Base-by-base conservation (phyloP, 2,329 filamentous ascomycete genomes). In the Tolypocladium sp. region DNA sequence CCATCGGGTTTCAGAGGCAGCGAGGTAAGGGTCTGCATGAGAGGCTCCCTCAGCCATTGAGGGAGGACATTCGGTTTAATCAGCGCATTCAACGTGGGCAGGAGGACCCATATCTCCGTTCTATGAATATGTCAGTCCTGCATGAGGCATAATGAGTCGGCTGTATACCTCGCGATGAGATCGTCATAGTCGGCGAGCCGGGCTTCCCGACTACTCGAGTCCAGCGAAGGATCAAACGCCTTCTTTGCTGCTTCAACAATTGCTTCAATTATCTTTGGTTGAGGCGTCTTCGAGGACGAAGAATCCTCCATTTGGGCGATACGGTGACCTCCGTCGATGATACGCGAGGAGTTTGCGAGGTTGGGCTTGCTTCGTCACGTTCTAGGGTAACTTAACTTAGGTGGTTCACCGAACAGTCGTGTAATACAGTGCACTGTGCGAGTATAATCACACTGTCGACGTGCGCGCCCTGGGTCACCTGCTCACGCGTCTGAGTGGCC, bases 1-100 rank as follows among this genome's bases (percentile, higher is more conserved):
- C 88, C 88, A 61, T 84, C 79, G 2, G 76, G 73, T 4, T 87
- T 78, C 33, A 89, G 75, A 1, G 88, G 87, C 12, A 90, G 67
- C 15, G 77, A 68, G 1, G 86, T 84, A 52, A 91, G 76, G 15
- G 81, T 76, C 59, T 77, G 77, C 64, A 86, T 76, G 2, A 90
- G 68, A 49, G 78, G 77, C 22, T 77, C 64, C 51, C 81, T 81
- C n/a, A 90, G 75, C 84, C 84, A 88, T 68, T 71, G 64, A 13
- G 85, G 84, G 20, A 82, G 77, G 30, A 78, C 70, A 59, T 79
- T 79, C 13, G 87, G 85, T 61, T 88, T 84, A 40, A 89, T 81
- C 25, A 89, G 75, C 22, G 81, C 76, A 61, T 86, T 89, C 51
- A 91, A 71, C 5, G 83, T 77, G 10, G 82, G 83, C 27, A 90